Percentiles rank a stretch among this genome's conserved stretches.
phyloP scores from a whole-genome alignment of 169 alveolate genomes.

The Eimeria zaria region DNA sequence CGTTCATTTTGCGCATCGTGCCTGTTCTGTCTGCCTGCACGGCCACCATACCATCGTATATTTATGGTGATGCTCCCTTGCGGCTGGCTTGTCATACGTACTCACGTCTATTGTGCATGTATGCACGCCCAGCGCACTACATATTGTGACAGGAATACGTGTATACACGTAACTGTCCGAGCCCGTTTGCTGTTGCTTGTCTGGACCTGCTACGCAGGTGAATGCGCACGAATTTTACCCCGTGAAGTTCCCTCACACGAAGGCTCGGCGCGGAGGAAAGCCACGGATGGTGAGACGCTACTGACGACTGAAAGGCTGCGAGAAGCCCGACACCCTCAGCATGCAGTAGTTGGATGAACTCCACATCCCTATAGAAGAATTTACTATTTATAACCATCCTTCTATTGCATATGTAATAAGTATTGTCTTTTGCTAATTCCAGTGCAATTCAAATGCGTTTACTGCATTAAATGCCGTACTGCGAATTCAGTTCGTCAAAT shows the following conservation, averaged over 20 bases:
- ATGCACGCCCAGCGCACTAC: background rate
- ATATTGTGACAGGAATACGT: background rate
- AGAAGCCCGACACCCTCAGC: no score
- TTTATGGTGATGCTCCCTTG: background rate
- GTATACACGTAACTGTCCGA: background rate
- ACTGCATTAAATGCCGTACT: no score
- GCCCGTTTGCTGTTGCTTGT: background rate
- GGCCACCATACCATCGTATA: background rate
- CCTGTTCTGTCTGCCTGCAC: background rate
- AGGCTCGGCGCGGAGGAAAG: slow-evolving; percentile 74
- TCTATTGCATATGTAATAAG: no score
- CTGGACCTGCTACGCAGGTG: slow-evolving; percentile 22
- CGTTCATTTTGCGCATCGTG: background rate
- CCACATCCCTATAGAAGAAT: no score
- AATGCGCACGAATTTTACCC: slow-evolving; percentile 71
- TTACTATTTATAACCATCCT: no score
- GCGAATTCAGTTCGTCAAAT: background rate
- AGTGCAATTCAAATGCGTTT: no score
- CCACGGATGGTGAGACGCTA: slow-evolving; percentile 71
- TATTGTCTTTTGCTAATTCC: no score
- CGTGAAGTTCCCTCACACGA: slow-evolving; percentile 44
- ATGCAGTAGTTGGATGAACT: no score
- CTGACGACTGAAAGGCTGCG: background rate
- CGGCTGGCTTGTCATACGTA: background rate
- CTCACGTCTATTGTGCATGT: background rate